Percentiles rank a stretch among this genome's conserved stretches.
phyloP scores from a whole-genome alignment of 352 stramenopile species.

The Phytophthora pisi region DNA sequence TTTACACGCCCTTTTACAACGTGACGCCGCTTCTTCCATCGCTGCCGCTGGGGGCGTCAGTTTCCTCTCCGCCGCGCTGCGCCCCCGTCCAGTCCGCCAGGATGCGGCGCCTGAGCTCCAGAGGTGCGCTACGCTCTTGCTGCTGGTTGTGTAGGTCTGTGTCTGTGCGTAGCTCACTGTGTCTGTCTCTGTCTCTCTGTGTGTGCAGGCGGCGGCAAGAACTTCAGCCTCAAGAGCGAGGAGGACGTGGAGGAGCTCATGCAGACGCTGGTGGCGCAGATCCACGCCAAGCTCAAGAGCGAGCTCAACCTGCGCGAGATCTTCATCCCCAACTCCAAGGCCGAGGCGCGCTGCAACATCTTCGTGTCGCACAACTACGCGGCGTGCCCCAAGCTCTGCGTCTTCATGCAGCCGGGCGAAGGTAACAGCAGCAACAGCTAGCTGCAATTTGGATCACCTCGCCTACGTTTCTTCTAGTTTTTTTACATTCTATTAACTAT shows the following conservation, averaged over 20 bases:
- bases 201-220: slow-evolving; percentile 48
- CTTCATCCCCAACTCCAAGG: slow-evolving; percentile 89
- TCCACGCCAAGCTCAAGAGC: slow-evolving; percentile 87
- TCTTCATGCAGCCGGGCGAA: slow-evolving; percentile 80
- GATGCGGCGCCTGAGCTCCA: slow-evolving; percentile 66
- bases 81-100: background rate
- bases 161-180: background rate
- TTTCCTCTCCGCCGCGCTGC: background rate
- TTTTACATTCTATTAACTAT: background rate
- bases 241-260: slow-evolving; percentile 87
- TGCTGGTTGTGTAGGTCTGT: background rate
- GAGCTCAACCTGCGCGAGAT: slow-evolving; percentile 85
- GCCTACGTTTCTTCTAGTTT: background rate
- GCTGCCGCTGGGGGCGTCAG: background rate
- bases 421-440: slow-evolving; percentile 20
- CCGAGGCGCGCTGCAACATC: slow-evolving; percentile 86
- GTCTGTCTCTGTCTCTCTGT: background rate
- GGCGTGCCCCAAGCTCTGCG: slow-evolving; percentile 75
- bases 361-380: slow-evolving; percentile 87
- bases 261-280: slow-evolving; percentile 82
- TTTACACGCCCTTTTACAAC: slow-evolving; percentile 18
- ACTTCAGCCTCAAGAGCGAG: slow-evolving; percentile 82
- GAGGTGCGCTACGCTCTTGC: slow-evolving; percentile 34
- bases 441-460: background rate
- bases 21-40: background rate